A percentile compares a stretch with the other conserved stretches of the same genome.
Conservation (phyloP, 768 basidiomycete genomes). For the Lactarius hengduanensis region DNA sequence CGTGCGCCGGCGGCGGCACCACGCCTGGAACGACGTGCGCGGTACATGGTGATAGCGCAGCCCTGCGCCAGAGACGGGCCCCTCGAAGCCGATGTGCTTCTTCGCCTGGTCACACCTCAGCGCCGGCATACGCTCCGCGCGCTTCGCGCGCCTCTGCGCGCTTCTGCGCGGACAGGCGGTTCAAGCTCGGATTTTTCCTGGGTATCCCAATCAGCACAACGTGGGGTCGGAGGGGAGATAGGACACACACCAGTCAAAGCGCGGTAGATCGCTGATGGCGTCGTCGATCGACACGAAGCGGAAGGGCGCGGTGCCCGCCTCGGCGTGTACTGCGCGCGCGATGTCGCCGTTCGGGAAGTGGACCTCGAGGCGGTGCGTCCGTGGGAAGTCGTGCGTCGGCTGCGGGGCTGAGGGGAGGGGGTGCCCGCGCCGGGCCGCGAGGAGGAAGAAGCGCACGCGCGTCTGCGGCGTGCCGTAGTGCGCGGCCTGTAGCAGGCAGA, state of each 20-base stretch:
- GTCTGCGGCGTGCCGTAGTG: slow-evolving; percentile 50
- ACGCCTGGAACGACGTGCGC: slow-evolving; percentile 44
- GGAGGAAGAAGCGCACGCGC: slow-evolving; percentile 49
- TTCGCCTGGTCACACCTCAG: slow-evolving; percentile 42
- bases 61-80: slow-evolving; percentile 9
- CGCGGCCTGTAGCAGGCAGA: slow-evolving; percentile 45
- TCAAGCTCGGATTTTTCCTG: slow-evolving; percentile 28
- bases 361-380: slow-evolving; percentile 47
- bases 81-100: slow-evolving; percentile 37
- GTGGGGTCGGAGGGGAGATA: background rate
- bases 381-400: slow-evolving; percentile 45
- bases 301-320: slow-evolving; percentile 49
- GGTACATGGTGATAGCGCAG: slow-evolving; percentile 39
- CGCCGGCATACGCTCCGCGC: slow-evolving; percentile 28
- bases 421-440: slow-evolving; percentile 41
- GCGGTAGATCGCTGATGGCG: slow-evolving; percentile 70
- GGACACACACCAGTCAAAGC: slow-evolving; percentile 63
- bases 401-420: slow-evolving; percentile 42
- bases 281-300: slow-evolving; percentile 60
- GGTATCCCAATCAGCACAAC: background rate
- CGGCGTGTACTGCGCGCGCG: slow-evolving; percentile 46
- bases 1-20: slow-evolving; percentile 46
- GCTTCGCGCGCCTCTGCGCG: slow-evolving; percentile 16
- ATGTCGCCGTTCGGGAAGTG: slow-evolving; percentile 44
- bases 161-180: slow-evolving; percentile 34